Evolutionary conservation across 176 grass and related monocot species (phyloP), one percentile per base, ranked within the genome.

Genomic region (Microstegium vimineum): DNA sequence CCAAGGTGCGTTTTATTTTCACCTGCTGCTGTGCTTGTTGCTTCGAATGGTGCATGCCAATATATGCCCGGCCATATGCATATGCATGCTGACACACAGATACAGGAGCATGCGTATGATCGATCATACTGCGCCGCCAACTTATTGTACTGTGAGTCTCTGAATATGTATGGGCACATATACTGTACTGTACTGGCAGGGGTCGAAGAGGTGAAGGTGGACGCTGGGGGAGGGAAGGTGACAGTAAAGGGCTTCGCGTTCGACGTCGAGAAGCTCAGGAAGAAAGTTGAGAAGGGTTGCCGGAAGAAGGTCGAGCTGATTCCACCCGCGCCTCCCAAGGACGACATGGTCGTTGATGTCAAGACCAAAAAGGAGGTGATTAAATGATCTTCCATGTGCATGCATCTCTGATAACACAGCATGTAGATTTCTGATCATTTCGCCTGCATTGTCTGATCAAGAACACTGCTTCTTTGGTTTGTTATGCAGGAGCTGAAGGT

Each of bases 191-290:
- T 20, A 31, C 17, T 26, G 43, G 78, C 81, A 99, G 93, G 96
- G 46, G 85, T 99, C 37, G 73, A 74, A 6, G 92, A 99, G 85
- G 96, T 99, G 76, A 92, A 94, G 41, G 22, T 95, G 61, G 80
- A 93, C 27, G 82, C 74, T 0, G 83, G 49, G 45, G 84, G 67
- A 0, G 93, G 91, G 43, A 91, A 88, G 81, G 91, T 95, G 5
- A 92, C 77, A 0, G 93, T 95, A 23, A 95, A 84, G 76, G 90
- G 92, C n/a, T 27, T 78, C 67, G 81, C 60, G 20, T 90, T 93
- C 79, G 96, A 99, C 33, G 37, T 72, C 18, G 65, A 84, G 72
- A 93, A 93, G 79, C 82, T 99, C 45, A 83, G 87, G 77, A 61
- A 27, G n/a, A 87, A 90, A 27, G 86, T 93, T 1, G 77, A 91